Percentiles rank a stretch among this genome's conserved stretches.
These are phyloP conservation scores for Cercospora sojina DNA, from an alignment of 2,329 filamentous ascomycete genomes.

Conservation along the genomic window DNA sequence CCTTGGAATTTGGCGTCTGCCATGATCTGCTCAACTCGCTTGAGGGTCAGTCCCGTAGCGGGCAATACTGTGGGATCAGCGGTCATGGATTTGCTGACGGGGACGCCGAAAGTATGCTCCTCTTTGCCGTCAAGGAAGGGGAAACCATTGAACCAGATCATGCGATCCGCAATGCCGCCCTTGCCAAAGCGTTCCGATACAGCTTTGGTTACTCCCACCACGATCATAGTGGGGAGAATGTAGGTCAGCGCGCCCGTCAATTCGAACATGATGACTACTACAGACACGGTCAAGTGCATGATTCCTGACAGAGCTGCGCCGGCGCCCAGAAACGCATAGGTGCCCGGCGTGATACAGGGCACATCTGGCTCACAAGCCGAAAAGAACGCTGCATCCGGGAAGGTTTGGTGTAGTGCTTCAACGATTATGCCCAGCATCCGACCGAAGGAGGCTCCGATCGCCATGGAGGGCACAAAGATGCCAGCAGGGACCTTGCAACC, in stretches of 20 bases:
- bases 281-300: constrained; percentile 96
- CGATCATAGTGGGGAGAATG: constrained; percentile 97
- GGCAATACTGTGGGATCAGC: constrained; percentile 72
- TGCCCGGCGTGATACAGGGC: constrained; percentile 94
- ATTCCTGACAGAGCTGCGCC: constrained; percentile 90
- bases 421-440: constrained; percentile 93
- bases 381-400: constrained; percentile 82
- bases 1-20: constrained; percentile 81
- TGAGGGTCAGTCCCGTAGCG: constrained; percentile 69
- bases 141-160: constrained; percentile 99
- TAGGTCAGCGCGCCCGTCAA: constrained; percentile 96
- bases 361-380: constrained; percentile 84
- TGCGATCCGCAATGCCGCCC: constrained; percentile 92
- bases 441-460: constrained; percentile 90
- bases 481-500: constrained; percentile 97
- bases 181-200: constrained; percentile 90
- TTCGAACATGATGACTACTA: constrained; percentile 99
- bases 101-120: constrained; percentile 92
- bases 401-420: constrained; percentile 79
- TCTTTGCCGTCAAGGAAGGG: constrained; percentile 97
- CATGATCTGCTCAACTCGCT: constrained; percentile 74
- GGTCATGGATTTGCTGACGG: constrained; percentile 82
- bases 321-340: constrained; percentile 92
- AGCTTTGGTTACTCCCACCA: constrained; percentile 93
- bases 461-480: constrained; percentile 98